Base-by-base conservation (phyloP, 179 eudicot species). In the Corrigiola litoralis region DNA sequence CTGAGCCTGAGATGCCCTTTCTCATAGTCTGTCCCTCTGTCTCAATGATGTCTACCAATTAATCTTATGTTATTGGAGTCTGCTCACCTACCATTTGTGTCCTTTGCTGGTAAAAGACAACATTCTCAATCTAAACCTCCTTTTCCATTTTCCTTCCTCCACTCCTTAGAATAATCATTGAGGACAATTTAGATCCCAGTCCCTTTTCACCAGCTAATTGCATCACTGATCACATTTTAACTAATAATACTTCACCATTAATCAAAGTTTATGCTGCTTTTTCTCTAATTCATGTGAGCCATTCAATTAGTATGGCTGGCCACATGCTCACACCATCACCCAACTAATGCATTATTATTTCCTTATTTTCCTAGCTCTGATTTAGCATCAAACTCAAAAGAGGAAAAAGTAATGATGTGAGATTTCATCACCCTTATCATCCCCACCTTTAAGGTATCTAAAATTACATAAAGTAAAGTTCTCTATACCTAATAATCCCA, bases 261-360 rank as follows among this genome's bases (percentile, higher is more conserved):
- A 64, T 40, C 66, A 69, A 74, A 69, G 78, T 29, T 24, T 25
- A 6, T 69, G 45, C 56, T 56, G 64, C 63, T 50, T 63, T 57
- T 63, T 49, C 33, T 21, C 54, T 63, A 21, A 63, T 69, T 61
- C 74, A 75, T 69, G 74, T 69, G 62, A 69, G 38, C 66, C 71
- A 42, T 42, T 64, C 58, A 65, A 42, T 64, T 69, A 29, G 34
- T 23, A 69, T 58, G 58, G 63, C 28, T 75, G 70, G 67, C 78
- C 74, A 75, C 71, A 65, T 75, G 74, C 71, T 58, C 49, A 69
- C 75, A 23, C 63, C 28, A 65, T 65, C 71, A 69, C 63, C 70
- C 47, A 50, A 58, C 58, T 44, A 42, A 58, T 60, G 51, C 16
- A 10, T 2, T 27, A 47, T 47, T 57, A 65, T 48, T 66, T 51